These are phyloP conservation scores for Phytophthora palmivora DNA, from an alignment of 352 stramenopile genomes.

Conservation along the genomic window DNA sequence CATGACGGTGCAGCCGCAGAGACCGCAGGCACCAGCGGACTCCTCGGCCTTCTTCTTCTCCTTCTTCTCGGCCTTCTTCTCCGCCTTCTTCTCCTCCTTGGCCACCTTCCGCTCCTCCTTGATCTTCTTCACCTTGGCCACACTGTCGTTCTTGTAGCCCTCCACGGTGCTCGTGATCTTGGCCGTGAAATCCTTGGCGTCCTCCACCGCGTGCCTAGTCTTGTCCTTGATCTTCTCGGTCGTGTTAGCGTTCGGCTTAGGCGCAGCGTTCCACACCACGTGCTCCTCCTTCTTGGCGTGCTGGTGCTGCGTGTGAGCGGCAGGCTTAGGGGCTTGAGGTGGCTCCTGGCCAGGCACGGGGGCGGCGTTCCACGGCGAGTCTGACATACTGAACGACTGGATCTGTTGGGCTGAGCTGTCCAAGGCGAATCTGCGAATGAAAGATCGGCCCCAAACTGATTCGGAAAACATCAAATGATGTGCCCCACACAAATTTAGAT, in stretches of 20 bases:
- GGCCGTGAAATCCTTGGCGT: constrained; percentile 49
- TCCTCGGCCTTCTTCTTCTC: constrained; percentile 47
- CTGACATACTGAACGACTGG: constrained; percentile 33
- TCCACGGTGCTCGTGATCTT: constrained; percentile 58
- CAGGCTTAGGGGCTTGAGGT: constrained; percentile 28
- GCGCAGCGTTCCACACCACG: constrained; percentile 47
- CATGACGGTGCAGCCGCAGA: constrained; percentile 68
- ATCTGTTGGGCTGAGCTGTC: constrained; percentile 1
- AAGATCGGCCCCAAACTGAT: constrained; percentile 32
- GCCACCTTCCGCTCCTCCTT: constrained; percentile 57
- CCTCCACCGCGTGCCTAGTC: constrained; percentile 47
- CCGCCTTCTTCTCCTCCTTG: constrained; percentile 52
- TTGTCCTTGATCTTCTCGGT: constrained; percentile 58
- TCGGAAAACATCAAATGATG: constrained; percentile 10
- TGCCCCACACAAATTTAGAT: constrained; percentile 9
- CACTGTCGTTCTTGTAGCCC: constrained; percentile 77
- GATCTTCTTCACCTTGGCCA: constrained; percentile 66
- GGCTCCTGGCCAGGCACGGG: constrained; percentile 48
- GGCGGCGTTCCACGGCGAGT: constrained; percentile 53
- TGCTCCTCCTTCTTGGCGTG: constrained; percentile 50
- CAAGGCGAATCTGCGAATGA: constrained; percentile 45
- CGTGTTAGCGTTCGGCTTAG: constrained; percentile 45
- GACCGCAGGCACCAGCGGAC: constrained; percentile 57
- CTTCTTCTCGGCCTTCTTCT: constrained; percentile 44
- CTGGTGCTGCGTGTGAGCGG: constrained; percentile 19